Base-by-base conservation (phyloP, 2,329 filamentous ascomycete genomes). In the Aspergillus transmontanensis region DNA sequence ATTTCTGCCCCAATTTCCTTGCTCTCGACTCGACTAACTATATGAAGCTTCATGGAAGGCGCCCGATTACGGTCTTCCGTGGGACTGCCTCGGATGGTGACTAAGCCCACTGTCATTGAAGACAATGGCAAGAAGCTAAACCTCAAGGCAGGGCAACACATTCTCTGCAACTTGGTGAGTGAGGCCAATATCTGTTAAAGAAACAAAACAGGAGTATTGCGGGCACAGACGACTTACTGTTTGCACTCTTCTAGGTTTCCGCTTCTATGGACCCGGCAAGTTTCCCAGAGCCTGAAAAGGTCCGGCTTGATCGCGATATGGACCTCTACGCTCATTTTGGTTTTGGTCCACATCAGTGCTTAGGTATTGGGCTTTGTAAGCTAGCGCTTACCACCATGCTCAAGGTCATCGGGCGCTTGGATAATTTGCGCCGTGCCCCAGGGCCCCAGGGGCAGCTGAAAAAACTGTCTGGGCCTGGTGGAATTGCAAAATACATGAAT, bases 251-350 rank as follows among this genome's bases (percentile, higher is more conserved):
- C 41, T 57, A 77, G 75, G 74, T 75, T 41, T 65, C 73, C 41
- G 78, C 77, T 48, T 75, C 74, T 58, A 72, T 72, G 46, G 78
- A 80, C 51, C 69, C 75, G 50, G 68, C 66, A 30, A 74, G 72
- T 54, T 80, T 79, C 66, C 73, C 75, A 5, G 75, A 80, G 46
- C 78, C 79, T 12, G 71, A 76, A 23, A 71, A 74, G 32, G 85
- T 93, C 26, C 82, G 87, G 66, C 85, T 90, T 0, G 82, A 85
- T 19, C 86, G 90, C 0, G 86, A 89, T 0, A 73, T 89, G 30
- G 83, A 86, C 6, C 76, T 79, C 1, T 93, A 93, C 72, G 83
- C 90, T 61, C 85, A 88, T 73, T 89, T 89, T 67, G 86, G 86
- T 10, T 80, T 83, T 2, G 89, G 89, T 0, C 84, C 88, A 10